phyloP scores from a whole-genome alignment of 208 protist genomes.

The Porcisia deanei region DNA sequence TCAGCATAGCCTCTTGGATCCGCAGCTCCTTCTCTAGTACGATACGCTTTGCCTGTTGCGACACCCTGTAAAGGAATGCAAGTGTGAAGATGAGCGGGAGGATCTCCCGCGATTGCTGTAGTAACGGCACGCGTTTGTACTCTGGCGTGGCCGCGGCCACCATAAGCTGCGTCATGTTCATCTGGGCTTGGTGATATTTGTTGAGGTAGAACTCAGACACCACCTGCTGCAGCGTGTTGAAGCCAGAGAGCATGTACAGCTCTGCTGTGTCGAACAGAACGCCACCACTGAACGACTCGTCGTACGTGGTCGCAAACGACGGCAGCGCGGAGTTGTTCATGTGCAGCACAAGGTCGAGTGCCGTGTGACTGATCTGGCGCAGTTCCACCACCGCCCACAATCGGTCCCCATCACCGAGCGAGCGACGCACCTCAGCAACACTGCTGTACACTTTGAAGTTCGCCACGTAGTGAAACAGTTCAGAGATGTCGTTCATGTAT shows the following conservation, averaged over 20 bases:
- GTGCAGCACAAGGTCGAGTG: slow-evolving; percentile 30
- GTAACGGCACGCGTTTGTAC: slow-evolving; percentile 31
- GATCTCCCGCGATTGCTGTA: slow-evolving; percentile 25
- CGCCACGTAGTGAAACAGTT: slow-evolving; percentile 40
- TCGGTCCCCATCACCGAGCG: background rate
- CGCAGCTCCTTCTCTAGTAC: slow-evolving; percentile 78
- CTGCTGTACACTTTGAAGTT: slow-evolving; percentile 16
- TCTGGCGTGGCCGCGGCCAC: slow-evolving; percentile 21
- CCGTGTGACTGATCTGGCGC: background rate
- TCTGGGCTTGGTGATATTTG: slow-evolving; percentile 14
- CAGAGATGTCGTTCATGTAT: slow-evolving; percentile 31
- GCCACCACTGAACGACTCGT: slow-evolving; percentile 37
- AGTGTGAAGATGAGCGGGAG: slow-evolving; percentile 55
- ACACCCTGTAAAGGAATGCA: slow-evolving; percentile 68
- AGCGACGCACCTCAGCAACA: background rate
- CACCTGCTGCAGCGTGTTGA: slow-evolving; percentile 54
- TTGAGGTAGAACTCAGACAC: slow-evolving; percentile 48
- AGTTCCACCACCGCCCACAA: slow-evolving; percentile 25
- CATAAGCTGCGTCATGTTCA: slow-evolving; percentile 31
- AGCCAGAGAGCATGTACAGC: slow-evolving; percentile 73
- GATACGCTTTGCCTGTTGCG: slow-evolving; percentile 45
- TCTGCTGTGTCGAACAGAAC: slow-evolving; percentile 42
- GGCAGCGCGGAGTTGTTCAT: slow-evolving; percentile 42
- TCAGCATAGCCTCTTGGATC: slow-evolving; percentile 71
- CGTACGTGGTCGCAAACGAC: slow-evolving; percentile 11